Conservation (phyloP, 768 basidiomycete genomes). For the Piloderma croceum region DNA sequence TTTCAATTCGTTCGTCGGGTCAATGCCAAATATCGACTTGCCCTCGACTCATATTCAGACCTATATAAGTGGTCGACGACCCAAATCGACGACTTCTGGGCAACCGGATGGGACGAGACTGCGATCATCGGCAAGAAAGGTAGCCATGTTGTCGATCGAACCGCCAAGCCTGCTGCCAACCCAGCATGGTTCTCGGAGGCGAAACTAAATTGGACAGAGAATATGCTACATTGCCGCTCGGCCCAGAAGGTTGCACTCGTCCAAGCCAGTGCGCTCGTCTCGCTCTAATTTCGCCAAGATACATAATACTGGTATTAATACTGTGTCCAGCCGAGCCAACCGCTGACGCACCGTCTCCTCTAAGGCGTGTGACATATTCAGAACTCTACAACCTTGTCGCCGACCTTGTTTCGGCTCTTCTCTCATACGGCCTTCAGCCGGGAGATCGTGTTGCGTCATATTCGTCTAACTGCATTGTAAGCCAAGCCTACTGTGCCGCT, state of each 20-base stretch:
- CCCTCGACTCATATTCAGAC: slow-evolving; percentile 52
- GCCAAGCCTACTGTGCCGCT: no score
- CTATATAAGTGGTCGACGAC: slow-evolving; percentile 62
- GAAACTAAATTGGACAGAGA: slow-evolving; percentile 75
- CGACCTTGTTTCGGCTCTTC: slow-evolving; percentile 52
- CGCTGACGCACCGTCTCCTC: slow-evolving; percentile 33
- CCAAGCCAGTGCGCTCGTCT: slow-evolving; percentile 53
- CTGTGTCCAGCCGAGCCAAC: slow-evolving; percentile 53
- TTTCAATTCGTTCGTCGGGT: slow-evolving; percentile 45
- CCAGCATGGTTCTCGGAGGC: slow-evolving; percentile 69
- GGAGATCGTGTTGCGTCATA: slow-evolving; percentile 77
- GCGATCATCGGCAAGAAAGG: slow-evolving; percentile 60
- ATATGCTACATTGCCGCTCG: slow-evolving; percentile 61
- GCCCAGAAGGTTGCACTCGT: slow-evolving; percentile 58
- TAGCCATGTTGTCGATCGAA: slow-evolving; percentile 50
- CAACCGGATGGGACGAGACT: slow-evolving; percentile 65
- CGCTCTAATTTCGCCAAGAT: slow-evolving; percentile 4
- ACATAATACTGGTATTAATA: neutral
- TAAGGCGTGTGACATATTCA: slow-evolving; percentile 47
- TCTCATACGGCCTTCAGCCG: slow-evolving; percentile 44
- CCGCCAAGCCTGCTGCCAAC: slow-evolving; percentile 50
- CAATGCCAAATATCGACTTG: slow-evolving; percentile 42
- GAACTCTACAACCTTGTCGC: slow-evolving; percentile 54
- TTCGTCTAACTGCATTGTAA: slow-evolving; percentile 71
- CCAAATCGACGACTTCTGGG: slow-evolving; percentile 64